These are phyloP conservation scores for Raffaelea arxii DNA, from an alignment of 2,329 filamentous ascomycete species.

Conservation along the genomic window DNA sequence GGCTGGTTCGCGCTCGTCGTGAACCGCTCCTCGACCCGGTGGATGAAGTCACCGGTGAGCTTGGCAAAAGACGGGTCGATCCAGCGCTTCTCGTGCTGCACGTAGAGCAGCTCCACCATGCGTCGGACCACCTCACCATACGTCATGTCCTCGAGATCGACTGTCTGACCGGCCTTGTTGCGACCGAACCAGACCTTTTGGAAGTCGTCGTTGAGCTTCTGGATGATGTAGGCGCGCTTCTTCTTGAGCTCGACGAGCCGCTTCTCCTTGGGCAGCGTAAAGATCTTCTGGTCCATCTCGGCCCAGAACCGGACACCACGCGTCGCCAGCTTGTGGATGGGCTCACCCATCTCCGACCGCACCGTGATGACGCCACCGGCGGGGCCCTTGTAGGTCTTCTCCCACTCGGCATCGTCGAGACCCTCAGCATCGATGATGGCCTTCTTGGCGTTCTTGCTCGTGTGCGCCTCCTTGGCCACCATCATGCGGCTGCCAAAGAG, in stretches of 20 bases:
- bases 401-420: conserved; percentile 75
- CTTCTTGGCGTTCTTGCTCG: conserved; percentile 77
- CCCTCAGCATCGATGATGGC: conserved; percentile 81
- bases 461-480: conserved; percentile 87
- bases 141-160: conserved; percentile 92
- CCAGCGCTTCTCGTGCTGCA: conserved; percentile 85
- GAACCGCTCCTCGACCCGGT: conserved; percentile 94
- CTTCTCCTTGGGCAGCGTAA: conserved; percentile 91
- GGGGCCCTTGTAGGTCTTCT: conserved; percentile 84
- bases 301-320: conserved; percentile 95
- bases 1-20: conserved; percentile 60
- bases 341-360: conserved; percentile 97
- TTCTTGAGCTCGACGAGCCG: conserved; percentile 80
- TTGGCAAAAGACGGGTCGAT: conserved; percentile 76
- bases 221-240: conserved; percentile 82
- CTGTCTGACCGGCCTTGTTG: conserved; percentile 68
- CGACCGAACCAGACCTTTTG: conserved; percentile 95
- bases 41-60: conserved; percentile 90
- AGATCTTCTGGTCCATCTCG: conserved; percentile 98
- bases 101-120: conserved; percentile 83
- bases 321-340: conserved; percentile 96
- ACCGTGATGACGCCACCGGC: conserved; percentile 94
- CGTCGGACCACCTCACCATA: conserved; percentile 80
- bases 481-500: conserved; percentile 90
- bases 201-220: conserved; percentile 92